These are phyloP conservation scores for Aspergillus carlsbadensis DNA, from an alignment of 495 filamentous ascomycete genomes.

Conservation along the genomic window DNA sequence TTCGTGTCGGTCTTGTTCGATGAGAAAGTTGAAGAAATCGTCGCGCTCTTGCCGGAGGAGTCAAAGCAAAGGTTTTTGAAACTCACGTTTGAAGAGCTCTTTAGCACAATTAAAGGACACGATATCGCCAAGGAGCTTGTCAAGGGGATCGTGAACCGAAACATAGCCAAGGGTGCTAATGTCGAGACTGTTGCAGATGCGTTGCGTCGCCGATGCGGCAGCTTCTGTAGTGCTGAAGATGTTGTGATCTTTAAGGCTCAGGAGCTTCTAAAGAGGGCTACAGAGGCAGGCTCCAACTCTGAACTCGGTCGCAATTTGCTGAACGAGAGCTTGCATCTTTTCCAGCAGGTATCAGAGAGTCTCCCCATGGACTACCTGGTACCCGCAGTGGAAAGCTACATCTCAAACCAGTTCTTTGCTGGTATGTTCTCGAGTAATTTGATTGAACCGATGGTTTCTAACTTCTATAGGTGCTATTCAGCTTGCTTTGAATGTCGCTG, in stretches of 20 bases:
- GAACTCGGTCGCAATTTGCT: slow-evolving; percentile 78
- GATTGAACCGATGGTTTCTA: neutral
- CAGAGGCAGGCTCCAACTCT: slow-evolving; percentile 70
- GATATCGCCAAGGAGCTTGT: slow-evolving; percentile 95
- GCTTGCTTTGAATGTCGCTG: slow-evolving; percentile 76
- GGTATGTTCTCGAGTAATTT: slow-evolving; percentile 26
- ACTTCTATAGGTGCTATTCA: slow-evolving; percentile 72
- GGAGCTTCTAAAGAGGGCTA: slow-evolving; percentile 84
- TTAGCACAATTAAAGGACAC: slow-evolving; percentile 73
- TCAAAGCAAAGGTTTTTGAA: slow-evolving; percentile 65
- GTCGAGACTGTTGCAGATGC: slow-evolving; percentile 97
- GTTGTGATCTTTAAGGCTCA: slow-evolving; percentile 98
- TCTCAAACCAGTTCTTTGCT: slow-evolving; percentile 81
- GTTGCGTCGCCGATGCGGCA: slow-evolving; percentile 83
- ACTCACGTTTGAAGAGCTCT: slow-evolving; percentile 83
- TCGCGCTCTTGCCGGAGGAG: slow-evolving; percentile 68
- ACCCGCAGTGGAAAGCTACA: slow-evolving; percentile 74
- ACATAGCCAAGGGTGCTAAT: slow-evolving; percentile 91
- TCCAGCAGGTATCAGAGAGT: slow-evolving; percentile 79
- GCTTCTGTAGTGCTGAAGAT: slow-evolving; percentile 95
- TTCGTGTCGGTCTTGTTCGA: slow-evolving; percentile 94
- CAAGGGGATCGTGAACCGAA: slow-evolving; percentile 96
- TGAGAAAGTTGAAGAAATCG: slow-evolving; percentile 86
- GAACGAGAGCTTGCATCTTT: slow-evolving; percentile 84
- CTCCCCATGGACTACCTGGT: slow-evolving; percentile 79